Evolutionary conservation across 305 asterid genomes (phyloP).

Genomic region (Solanum hybrid): DNA sequence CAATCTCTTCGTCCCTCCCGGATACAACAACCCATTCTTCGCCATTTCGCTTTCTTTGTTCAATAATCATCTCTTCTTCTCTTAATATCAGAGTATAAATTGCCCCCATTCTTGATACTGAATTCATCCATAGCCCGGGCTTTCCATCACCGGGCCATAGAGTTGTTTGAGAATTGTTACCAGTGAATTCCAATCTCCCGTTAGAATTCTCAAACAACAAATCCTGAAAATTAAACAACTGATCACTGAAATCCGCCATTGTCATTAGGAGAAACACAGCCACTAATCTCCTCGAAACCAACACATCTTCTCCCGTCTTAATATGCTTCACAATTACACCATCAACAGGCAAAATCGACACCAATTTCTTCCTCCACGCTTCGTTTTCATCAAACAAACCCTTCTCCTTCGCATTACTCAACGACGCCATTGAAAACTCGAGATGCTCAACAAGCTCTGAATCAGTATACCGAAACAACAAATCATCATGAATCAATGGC

Average conservation of each 20-base stretch:
- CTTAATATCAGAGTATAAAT: slow-evolving; percentile 43
- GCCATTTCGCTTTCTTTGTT: slow-evolving; percentile 2
- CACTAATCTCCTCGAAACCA: slow-evolving; percentile 50
- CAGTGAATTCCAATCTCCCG: slow-evolving; percentile 55
- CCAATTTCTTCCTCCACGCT: slow-evolving; percentile 56
- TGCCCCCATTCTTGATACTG: slow-evolving; percentile 61
- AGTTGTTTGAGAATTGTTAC: slow-evolving; percentile 25
- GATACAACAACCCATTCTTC: background rate
- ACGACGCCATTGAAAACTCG: slow-evolving; percentile 29
- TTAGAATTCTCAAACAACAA: slow-evolving; percentile 44
- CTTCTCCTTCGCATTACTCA: slow-evolving; percentile 23
- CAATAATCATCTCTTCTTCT: slow-evolving; percentile 46
- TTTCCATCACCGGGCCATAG: slow-evolving; percentile 83
- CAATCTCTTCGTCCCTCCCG: slow-evolving; percentile 48
- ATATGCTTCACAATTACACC: slow-evolving; percentile 60
- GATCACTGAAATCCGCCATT: slow-evolving; percentile 78
- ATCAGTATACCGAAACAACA: slow-evolving; percentile 50
- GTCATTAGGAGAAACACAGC: slow-evolving; percentile 68
- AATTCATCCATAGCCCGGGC: slow-evolving; percentile 77
- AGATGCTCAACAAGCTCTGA: slow-evolving; percentile 55
- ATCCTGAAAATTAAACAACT: slow-evolving; percentile 68
- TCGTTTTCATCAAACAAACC: slow-evolving; percentile 16
- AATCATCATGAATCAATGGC: slow-evolving; percentile 41
- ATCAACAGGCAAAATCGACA: slow-evolving; percentile 40
- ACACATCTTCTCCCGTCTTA: slow-evolving; percentile 57